phyloP scores from a whole-genome alignment of 805 yeast species.

The Candida chauliodis region DNA sequence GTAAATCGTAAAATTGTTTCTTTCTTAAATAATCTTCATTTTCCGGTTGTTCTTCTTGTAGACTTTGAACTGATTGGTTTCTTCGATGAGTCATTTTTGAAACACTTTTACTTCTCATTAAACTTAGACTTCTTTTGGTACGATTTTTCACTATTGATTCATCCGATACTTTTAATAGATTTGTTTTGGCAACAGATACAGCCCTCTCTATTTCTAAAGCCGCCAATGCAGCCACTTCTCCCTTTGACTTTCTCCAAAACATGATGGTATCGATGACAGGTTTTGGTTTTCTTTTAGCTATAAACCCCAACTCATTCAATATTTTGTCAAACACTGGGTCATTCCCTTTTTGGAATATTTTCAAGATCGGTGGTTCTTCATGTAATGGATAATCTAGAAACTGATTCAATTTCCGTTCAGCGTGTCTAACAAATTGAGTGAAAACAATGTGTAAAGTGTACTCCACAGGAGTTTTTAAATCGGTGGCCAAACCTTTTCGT shows the following conservation, averaged over 20 bases:
- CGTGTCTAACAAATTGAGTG: constrained; percentile 91
- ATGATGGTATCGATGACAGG: constrained; percentile 96
- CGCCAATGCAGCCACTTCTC: constrained; percentile 67
- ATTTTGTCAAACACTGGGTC: constrained; percentile 86
- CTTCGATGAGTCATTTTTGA: constrained; percentile 42
- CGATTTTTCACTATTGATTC: constrained; percentile 12
- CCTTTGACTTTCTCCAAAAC: constrained; percentile 96
- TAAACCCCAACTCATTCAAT: constrained; percentile 81
- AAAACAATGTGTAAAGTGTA: constrained; percentile 92
- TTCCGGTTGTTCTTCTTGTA: constrained; percentile 1
- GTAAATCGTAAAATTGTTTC: constrained; percentile 29
- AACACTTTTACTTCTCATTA: constrained; percentile 38
- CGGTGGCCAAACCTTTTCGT: constrained; percentile 44
- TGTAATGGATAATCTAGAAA: constrained; percentile 65
- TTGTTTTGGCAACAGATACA: constrained; percentile 34
- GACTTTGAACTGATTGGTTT: constrained; percentile 35
- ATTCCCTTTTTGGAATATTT: constrained; percentile 76
- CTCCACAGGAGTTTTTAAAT: constrained; percentile 73
- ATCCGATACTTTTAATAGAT: constrained; percentile 11
- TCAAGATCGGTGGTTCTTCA: constrained; percentile 76
- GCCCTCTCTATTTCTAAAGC: constrained; percentile 34
- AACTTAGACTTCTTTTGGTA: constrained; percentile 33
- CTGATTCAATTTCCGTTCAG: constrained; percentile 78
- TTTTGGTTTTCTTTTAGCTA: constrained; percentile 85
- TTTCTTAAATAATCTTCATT: constrained; percentile 13